These are phyloP conservation scores for Amanita rimosa DNA, from an alignment of 768 basidiomycete species.

Conservation along the genomic window DNA sequence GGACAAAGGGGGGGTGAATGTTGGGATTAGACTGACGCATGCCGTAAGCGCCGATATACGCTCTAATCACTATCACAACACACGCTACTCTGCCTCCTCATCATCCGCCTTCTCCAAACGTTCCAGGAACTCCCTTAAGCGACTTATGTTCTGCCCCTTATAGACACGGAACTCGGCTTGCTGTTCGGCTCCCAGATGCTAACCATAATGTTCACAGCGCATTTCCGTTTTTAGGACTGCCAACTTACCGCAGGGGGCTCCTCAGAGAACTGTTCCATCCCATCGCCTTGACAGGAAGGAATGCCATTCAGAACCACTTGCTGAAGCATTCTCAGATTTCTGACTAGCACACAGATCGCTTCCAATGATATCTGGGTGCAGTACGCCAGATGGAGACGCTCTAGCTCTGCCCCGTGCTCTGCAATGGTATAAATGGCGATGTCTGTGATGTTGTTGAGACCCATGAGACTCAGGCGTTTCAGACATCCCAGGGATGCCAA, in stretches of 20 bases:
- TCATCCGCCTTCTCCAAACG: constrained; percentile 50
- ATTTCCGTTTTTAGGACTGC: not conserved
- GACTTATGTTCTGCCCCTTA: constrained; percentile 51
- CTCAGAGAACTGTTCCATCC: constrained; percentile 71
- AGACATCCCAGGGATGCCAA: constrained; percentile 59
- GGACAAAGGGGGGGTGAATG: too few relatives aligned
- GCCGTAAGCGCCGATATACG: not conserved
- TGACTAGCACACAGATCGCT: constrained; percentile 61
- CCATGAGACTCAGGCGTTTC: constrained; percentile 68
- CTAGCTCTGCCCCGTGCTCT: constrained; percentile 57
- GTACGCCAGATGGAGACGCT: constrained; percentile 78
- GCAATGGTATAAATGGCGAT: constrained; percentile 70
- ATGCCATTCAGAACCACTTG: constrained; percentile 78
- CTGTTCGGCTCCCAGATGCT: constrained; percentile 62
- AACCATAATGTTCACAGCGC: too few relatives aligned
- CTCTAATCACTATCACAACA: too few relatives aligned
- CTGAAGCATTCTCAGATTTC: constrained; percentile 44
- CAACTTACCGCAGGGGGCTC: constrained; percentile 46
- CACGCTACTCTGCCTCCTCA: constrained; percentile 35
- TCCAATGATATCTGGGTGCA: constrained; percentile 74
- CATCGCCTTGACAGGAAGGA: constrained; percentile 56
- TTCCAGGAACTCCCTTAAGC: constrained; percentile 56
- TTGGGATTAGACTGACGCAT: too few relatives aligned
- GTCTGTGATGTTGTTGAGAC: constrained; percentile 77
- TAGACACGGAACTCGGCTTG: constrained; percentile 71